These are phyloP conservation scores for Corylus americana DNA, from an alignment of 306 rosid genomes.

Conservation along the genomic window DNA sequence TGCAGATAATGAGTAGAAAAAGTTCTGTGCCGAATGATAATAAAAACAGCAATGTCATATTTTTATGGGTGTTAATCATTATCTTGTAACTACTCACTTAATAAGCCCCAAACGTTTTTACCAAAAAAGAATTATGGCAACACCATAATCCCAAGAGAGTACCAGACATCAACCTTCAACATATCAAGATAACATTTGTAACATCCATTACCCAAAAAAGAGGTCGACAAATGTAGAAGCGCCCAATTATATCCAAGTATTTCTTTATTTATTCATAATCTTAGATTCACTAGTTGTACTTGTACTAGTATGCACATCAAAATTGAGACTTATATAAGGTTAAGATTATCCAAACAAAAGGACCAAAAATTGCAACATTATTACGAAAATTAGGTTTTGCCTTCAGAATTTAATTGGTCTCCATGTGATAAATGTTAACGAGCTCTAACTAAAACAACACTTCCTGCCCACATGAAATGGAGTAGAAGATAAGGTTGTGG, in stretches of 20 bases:
- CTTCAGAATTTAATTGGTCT: neutral
- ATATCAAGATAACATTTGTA: no score
- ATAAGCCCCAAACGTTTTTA: neutral
- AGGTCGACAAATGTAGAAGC: no score
- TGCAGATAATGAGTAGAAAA: neutral
- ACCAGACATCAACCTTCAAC: neutral
- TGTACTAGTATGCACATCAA: neutral
- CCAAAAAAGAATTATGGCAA: no score
- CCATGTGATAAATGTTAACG: neutral
- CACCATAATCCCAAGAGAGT: neutral
- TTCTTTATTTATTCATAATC: no score
- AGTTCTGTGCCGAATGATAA: neutral
- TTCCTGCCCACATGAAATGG: neutral
- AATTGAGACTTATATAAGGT: neutral
- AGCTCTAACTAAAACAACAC: neutral
- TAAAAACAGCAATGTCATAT: neutral
- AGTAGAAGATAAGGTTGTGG: neutral
- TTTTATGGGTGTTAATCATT: neutral
- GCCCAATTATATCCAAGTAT: no score
- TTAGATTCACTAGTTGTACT: neutral
- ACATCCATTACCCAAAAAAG: no score
- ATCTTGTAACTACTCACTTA: neutral
- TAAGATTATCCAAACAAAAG: neutral
- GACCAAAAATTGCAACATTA: neutral
- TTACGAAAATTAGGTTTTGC: neutral